phyloP scores from a whole-genome alignment of 352 stramenopile species.

The Globisporangium cederbergense region DNA sequence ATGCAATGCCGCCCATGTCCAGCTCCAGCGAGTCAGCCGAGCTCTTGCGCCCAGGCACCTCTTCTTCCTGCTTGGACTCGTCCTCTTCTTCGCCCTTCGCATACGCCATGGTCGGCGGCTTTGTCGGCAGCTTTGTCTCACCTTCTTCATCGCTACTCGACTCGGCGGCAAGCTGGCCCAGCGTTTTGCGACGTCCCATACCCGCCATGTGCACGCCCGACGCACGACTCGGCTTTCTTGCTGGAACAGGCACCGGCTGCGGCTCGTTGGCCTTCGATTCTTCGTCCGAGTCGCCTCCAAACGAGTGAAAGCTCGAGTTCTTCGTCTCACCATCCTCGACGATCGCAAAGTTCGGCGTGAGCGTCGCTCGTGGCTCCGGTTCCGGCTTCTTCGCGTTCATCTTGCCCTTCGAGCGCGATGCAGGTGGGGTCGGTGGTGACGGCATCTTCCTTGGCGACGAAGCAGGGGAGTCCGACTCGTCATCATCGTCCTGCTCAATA shows the following conservation, averaged over 20 bases:
- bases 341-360: conserved; percentile 73
- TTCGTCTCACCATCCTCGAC: conserved; percentile 55
- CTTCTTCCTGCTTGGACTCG: conserved; percentile 23
- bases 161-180: conserved; percentile 65
- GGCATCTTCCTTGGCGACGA: conserved; percentile 20
- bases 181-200: conserved; percentile 67
- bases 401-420: conserved; percentile 13
- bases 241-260: conserved; percentile 46
- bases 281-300: conserved; percentile 78
- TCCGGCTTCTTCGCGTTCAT: conserved; percentile 5
- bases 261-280: conserved; percentile 70
- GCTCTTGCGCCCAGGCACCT: conserved; percentile 49
- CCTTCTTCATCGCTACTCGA: conserved; percentile 78
- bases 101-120: conserved; percentile 34
- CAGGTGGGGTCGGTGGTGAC: conserved; percentile 22
- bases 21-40: conserved; percentile 78
- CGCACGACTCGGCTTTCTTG: conserved; percentile 30
- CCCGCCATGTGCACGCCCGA: conserved; percentile 49
- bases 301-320: conserved; percentile 81
- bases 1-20: conserved; percentile 71
- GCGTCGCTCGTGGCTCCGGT: conserved; percentile 9
- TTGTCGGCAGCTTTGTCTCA: conserved; percentile 51
- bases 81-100: conserved; percentile 38
- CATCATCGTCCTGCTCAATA: conserved; percentile 8
- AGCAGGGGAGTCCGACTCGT: conserved; percentile 14